Conservation (phyloP, 805 yeast species). For the Wickerhamomyces silvicola region DNA sequence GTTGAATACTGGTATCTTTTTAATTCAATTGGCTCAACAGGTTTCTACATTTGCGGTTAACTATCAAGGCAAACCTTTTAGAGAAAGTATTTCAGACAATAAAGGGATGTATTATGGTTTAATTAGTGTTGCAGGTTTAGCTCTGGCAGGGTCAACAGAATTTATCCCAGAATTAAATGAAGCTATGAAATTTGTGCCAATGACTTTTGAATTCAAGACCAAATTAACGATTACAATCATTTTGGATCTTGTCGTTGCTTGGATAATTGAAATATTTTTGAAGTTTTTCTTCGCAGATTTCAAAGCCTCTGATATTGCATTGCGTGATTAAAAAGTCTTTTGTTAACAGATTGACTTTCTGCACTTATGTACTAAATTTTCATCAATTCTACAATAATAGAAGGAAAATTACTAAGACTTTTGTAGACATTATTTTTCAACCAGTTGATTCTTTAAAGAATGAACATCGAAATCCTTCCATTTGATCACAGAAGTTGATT, state of each 20-base stretch:
- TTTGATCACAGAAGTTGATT: conserved; percentile 11
- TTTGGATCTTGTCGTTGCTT: conserved; percentile 70
- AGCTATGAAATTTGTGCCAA: conserved; percentile 86
- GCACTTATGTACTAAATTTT: neutral
- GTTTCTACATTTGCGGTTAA: conserved; percentile 97
- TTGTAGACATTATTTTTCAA: too few relatives aligned
- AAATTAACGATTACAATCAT: conserved; percentile 70
- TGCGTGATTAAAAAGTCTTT: conserved; percentile 14
- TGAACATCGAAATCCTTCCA: conserved; percentile 22
- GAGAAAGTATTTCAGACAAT: conserved; percentile 83
- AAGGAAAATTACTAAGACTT: too few relatives aligned
- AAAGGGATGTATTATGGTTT: conserved; percentile 97
- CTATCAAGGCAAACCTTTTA: conserved; percentile 95
- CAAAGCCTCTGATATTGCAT: conserved; percentile 87
- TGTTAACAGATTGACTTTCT: neutral
- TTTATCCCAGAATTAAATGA: conserved; percentile 91
- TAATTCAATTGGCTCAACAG: conserved; percentile 91
- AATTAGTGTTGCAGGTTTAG: conserved; percentile 82
- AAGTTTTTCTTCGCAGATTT: conserved; percentile 85
- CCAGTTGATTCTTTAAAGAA: too few relatives aligned
- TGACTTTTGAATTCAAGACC: conserved; percentile 65
- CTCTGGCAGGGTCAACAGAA: conserved; percentile 89
- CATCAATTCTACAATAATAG: too few relatives aligned
- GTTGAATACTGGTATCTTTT: conserved; percentile 92
- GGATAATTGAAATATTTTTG: conserved; percentile 72